phyloP scores from a whole-genome alignment of 192 early-diverging fungal genomes.

The Coemansia sp. region DNA sequence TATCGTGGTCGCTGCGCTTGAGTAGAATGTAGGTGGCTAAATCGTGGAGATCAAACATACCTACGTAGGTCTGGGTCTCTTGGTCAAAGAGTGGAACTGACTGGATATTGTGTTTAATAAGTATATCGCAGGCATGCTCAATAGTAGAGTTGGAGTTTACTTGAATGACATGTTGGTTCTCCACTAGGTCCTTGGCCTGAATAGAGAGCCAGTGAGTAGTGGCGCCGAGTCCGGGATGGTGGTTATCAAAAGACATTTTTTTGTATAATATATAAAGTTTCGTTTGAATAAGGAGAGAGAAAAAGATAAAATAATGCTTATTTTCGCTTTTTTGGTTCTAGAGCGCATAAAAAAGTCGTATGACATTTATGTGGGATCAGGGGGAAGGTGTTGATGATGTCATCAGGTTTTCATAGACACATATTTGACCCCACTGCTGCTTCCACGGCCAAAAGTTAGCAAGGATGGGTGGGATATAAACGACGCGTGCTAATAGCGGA shows the following conservation, averaged over 20 bases:
- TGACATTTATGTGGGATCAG: not conserved
- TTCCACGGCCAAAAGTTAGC: constrained; percentile 8
- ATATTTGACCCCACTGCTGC: constrained; percentile 39
- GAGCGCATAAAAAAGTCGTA: not conserved
- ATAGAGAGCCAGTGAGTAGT: constrained; percentile 67
- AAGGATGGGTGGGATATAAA: constrained; percentile 27
- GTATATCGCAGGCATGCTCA: constrained; percentile 71
- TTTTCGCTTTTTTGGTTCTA: not conserved
- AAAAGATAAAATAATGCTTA: not conserved
- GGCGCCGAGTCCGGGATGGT: constrained; percentile 40
- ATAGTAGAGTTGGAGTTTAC: constrained; percentile 65
- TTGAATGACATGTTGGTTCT: constrained; percentile 65
- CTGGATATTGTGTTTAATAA: constrained; percentile 76
- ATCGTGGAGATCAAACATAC: constrained; percentile 90
- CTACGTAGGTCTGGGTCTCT: constrained; percentile 63
- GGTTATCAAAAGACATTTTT: not conserved
- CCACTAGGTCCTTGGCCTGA: constrained; percentile 62
- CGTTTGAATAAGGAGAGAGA: not conserved
- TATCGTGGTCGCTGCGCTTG: constrained; percentile 10
- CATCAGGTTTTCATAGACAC: constrained; percentile 19
- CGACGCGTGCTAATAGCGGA: constrained; percentile 17
- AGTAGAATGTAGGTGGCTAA: constrained; percentile 76
- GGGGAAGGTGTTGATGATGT: not conserved
- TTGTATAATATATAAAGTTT: not conserved
- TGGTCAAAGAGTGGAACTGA: constrained; percentile 80